Evolutionary conservation across 108 stramenopile species (phyloP), one percentile per base, ranked within the genome.

Genomic region (Conticribra weissflogii): DNA sequence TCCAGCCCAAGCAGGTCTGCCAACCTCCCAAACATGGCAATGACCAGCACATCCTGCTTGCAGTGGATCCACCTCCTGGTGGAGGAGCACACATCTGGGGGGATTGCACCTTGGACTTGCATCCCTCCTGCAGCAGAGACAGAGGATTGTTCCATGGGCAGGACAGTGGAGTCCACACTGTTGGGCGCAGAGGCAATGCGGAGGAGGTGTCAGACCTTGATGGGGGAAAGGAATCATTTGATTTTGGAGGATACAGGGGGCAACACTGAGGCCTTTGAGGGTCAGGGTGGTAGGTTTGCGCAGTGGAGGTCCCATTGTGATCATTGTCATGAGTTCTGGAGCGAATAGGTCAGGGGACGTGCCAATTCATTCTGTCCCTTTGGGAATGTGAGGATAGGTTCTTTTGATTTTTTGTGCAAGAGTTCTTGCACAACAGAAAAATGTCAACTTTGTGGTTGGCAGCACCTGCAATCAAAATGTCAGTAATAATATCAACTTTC

Each of bases 1-100:
- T 91, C 84, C 30, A 96, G 78, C 12, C 83, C 76, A 56, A 96
- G 71, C 47, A 94, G 63, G 71, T 91, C 79, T 0, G 95, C 95
- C 5, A 91, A 85, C 5, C 93, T 78, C 14, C 79, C 75, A 68
- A 94, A 96, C 59, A 97, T 83, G 3, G 61, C 58, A 60, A 95
- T 85, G 0, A 91, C 86, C 64, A 94, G 67, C 0, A 54, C 66
- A 64, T 82, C 78, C 36, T 83, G 75, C 36, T 87, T 82, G 14
- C 93, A 79, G 27, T 77, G 77, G 22, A 95, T 71, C 93, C 93
- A 95, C 0, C 89, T 82, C 59, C 85, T 88, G 32, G 71, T 79
- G 0, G 89, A 79, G 15, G 72, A 65, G 21, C 74, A 74, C 44
- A 60, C 59, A 27, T 77, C 76, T 41, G 61, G 56, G 22, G 41